Evolutionary conservation across 345 rosid genomes (phyloP), one percentile per base, ranked within the genome.

Genomic region (Eucalyptus regnans): DNA sequence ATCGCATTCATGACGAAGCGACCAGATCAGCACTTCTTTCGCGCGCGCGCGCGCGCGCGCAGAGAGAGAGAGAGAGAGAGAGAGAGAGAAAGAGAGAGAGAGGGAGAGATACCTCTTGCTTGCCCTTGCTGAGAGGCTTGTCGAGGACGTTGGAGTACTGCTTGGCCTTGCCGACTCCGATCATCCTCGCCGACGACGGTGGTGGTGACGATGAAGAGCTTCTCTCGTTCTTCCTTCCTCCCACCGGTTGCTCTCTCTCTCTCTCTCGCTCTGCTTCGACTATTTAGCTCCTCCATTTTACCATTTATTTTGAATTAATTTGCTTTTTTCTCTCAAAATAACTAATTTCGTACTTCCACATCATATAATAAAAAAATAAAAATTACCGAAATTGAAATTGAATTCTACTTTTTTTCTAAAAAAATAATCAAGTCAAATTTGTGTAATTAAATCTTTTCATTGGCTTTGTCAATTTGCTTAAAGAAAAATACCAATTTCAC

Each of bases 41-140:
- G 76, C 10, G 5, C 71, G 9, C 18, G 58, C 56, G 22, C 56
- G 56, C 56, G 56, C 60, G 14, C 14, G 11, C 10, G n/a, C n/a
- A n/a, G n/a, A n/a, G n/a, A n/a, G n/a, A n/a, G n/a, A n/a, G n/a
- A n/a, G n/a, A n/a, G n/a, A 49, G 50, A 49, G 50, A 49, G 50
- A 52, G 58, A 51, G 56, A 51, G 17, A 22, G 60, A 89, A 41
- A 83, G 66, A 43, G 71, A 89, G 71, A 86, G 20, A 43, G 7
- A 33, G 46, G 89, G 90, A 76, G 89, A 64, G 76, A 20, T 50
- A 96, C 99, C 98, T 98, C 99, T 92, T 96, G 99, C 89, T 98
- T 98, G 93, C 99, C 99, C 94, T 96, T 98, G 94, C 96, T 93
- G 89, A 98, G 99, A 66, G 99, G 99, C 89, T 95, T 98, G 87